A percentile compares a stretch with the other conserved stretches of the same genome.
These are phyloP conservation scores for Septoria linicola DNA, from an alignment of 2,329 filamentous ascomycete genomes.

Conservation along the genomic window DNA sequence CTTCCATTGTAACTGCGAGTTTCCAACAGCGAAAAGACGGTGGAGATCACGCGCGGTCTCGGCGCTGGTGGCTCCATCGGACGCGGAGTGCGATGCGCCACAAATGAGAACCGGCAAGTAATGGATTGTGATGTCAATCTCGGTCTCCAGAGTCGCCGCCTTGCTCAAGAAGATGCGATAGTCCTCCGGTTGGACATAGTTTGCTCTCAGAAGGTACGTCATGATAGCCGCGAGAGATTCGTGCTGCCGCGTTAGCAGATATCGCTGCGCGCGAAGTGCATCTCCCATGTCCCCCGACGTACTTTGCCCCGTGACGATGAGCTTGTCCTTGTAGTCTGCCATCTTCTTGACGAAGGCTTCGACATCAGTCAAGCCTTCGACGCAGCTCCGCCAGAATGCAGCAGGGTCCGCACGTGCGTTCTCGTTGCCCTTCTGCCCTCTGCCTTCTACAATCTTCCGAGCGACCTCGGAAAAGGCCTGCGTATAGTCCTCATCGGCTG, in stretches of 20 bases:
- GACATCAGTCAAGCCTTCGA: slow-evolving; percentile 72
- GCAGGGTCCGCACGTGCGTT: slow-evolving; percentile 49
- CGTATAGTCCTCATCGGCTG: slow-evolving; percentile 32
- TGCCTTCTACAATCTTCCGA: slow-evolving; percentile 55
- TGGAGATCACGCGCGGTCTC: slow-evolving; percentile 73
- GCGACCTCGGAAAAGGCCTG: slow-evolving; percentile 58
- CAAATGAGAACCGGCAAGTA: slow-evolving; percentile 76
- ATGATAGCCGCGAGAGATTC: slow-evolving; percentile 82
- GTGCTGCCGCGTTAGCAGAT: slow-evolving; percentile 83
- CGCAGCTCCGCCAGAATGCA: slow-evolving; percentile 70
- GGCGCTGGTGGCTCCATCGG: slow-evolving; percentile 62
- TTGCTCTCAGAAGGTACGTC: slow-evolving; percentile 72
- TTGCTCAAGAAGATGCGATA: slow-evolving; percentile 69
- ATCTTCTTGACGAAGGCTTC: slow-evolving; percentile 74
- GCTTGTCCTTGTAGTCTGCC: slow-evolving; percentile 71
- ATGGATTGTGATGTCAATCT: slow-evolving; percentile 74
- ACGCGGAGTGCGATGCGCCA: slow-evolving; percentile 75
- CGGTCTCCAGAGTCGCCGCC: slow-evolving; percentile 70
- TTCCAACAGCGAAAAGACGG: slow-evolving; percentile 62
- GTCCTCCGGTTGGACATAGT: slow-evolving; percentile 68
- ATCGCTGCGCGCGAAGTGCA: slow-evolving; percentile 74
- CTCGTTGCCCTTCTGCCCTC: slow-evolving; percentile 45
- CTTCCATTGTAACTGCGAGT: slow-evolving; percentile 69
- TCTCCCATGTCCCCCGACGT: slow-evolving; percentile 67
- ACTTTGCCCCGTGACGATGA: slow-evolving; percentile 69